phyloP scores from a whole-genome alignment of 768 basidiomycete species.

The Phylloporus sp. region DNA sequence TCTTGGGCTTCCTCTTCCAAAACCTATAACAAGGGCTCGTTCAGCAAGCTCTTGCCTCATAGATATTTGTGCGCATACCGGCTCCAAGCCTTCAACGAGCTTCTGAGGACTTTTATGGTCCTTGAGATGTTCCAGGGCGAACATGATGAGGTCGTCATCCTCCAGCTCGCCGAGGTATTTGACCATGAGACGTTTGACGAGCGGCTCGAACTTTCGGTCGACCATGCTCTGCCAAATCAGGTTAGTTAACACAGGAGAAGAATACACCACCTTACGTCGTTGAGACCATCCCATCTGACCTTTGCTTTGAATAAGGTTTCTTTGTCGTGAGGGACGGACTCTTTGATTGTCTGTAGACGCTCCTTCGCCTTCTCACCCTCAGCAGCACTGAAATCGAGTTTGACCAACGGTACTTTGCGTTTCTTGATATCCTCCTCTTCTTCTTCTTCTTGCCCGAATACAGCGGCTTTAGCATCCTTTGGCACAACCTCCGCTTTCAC shows the following conservation, averaged over 20 bases:
- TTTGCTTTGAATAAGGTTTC: conserved; percentile 78
- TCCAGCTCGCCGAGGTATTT: conserved; percentile 90
- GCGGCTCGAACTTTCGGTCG: conserved; percentile 80
- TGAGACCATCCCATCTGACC: conserved; percentile 89
- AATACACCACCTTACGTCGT: conserved; percentile 57
- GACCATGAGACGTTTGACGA: conserved; percentile 78
- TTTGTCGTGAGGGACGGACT: conserved; percentile 71
- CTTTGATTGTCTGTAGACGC: conserved; percentile 71
- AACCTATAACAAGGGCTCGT: conserved; percentile 48
- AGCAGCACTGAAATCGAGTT: conserved; percentile 83
- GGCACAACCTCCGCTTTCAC: conserved; percentile 43
- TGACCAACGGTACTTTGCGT: conserved; percentile 81
- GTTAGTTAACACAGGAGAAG: conserved; percentile 12
- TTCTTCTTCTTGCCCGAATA: conserved; percentile 81
- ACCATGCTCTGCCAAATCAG: conserved; percentile 59
- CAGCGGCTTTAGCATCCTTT: conserved; percentile 50
- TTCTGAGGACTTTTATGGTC: conserved; percentile 85
- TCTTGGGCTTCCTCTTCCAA: conserved; percentile 88
- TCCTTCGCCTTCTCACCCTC: conserved; percentile 80
- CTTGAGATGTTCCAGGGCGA: conserved; percentile 87
- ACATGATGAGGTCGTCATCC: conserved; percentile 92
- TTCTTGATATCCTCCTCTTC: conserved; percentile 80
- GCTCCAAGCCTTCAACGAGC: conserved; percentile 85
- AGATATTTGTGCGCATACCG: conserved; percentile 54
- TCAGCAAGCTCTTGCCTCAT: not conserved